Evolutionary conservation across 495 filamentous ascomycete genomes (phyloP), one percentile per base, ranked within the genome.

Genomic region (Darksidea phi): DNA sequence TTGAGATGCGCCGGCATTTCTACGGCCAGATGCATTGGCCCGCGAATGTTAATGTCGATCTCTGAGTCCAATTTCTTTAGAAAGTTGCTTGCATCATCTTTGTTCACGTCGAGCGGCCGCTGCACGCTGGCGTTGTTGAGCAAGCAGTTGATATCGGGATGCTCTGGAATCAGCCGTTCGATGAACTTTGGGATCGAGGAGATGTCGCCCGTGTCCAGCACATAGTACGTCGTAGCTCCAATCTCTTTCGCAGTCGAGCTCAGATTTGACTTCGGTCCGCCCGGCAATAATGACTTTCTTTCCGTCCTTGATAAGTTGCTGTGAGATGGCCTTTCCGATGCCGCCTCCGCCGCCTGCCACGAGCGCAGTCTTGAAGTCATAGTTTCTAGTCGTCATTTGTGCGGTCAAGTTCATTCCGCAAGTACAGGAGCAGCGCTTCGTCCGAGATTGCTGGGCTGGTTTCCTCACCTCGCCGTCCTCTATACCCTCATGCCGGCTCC

Each of bases 41-140:
- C 77, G 13, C 74, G 73, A 54, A 79, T 74, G 61, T 79, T 79
- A 54, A 79, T 79, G 51, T 78, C 66, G 55, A 80, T 75, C 62
- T 80, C 76, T 42, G 78, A 68, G 57, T 79, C 77, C 13, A 76
- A 77, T 48, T 76, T 78, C 21, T 49, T n/a, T 25, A 78, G 67
- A 26, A 68, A 63, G 18, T 70, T 53, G 15, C 42, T 49, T 5
- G 42, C 11, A 5, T 62, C 54, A 48, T 74, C 69, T 13, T 72
- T 54, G 17, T 69, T 50, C 32, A 72, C 58, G 21, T 70, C 57
- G 28, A 76, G 57, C 2, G 70, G 70, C 21, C 71, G 49, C 52
- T 77, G 72, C 7, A 74, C 49, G 24, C 64, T 66, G 6, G 66
- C 66, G 48, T 75, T 73, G 58, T 80, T 80, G 54, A 80, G 66